Percentiles rank a stretch among this genome's conserved stretches.
These are phyloP conservation scores for Hymenoscyphus fraxineus DNA, from an alignment of 2,329 filamentous ascomycete species.

Conservation along the genomic window DNA sequence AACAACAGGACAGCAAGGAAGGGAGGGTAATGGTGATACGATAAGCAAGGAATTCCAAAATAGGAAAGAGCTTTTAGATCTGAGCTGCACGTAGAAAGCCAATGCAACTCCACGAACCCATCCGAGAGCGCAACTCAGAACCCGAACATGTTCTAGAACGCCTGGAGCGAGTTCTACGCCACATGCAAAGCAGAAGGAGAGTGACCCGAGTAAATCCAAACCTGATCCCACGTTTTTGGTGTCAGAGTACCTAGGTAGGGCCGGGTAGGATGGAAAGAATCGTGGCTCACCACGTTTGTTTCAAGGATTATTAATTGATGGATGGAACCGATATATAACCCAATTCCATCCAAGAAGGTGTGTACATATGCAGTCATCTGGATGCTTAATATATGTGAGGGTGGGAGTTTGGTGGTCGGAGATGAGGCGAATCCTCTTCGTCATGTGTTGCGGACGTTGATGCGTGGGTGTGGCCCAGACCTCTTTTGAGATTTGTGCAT, in stretches of 20 bases:
- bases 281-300: neutral
- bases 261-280: neutral
- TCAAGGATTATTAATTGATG: neutral
- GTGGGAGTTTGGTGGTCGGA: neutral
- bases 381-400: neutral
- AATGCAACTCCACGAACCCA: neutral
- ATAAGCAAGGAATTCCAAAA: neutral
- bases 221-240: neutral
- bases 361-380: neutral
- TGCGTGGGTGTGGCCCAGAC: neutral
- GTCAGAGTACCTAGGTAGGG: neutral
- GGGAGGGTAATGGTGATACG: neutral
- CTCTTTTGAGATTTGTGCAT: neutral
- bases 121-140: neutral
- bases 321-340: neutral
- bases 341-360: neutral
- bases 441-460: neutral
- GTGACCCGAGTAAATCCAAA: neutral
- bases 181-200: neutral
- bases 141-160: neutral
- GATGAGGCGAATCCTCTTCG: neutral
- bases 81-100: neutral
- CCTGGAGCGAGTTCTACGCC: neutral
- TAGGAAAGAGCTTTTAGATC: neutral
- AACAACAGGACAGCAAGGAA: neutral